These are phyloP conservation scores for Teratosphaeria epicoccoides DNA, from an alignment of 2,329 filamentous ascomycete species.

Conservation along the genomic window DNA sequence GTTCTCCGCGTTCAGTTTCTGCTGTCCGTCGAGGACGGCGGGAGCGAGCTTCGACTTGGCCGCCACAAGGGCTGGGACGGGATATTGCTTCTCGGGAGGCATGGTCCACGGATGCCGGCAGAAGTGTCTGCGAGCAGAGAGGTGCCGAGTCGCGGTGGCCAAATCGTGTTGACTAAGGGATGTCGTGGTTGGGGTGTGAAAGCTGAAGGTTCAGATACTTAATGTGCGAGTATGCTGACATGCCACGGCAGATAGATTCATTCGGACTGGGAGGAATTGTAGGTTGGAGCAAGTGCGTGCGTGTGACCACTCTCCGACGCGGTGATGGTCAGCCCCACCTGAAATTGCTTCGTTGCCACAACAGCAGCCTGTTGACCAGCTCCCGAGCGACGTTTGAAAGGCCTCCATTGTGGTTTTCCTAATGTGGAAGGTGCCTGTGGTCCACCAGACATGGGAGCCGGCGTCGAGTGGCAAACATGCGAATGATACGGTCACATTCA, in stretches of 20 bases:
- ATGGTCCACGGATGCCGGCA: background rate
- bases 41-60: background rate
- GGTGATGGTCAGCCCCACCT: background rate
- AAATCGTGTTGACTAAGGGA: background rate
- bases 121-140: background rate
- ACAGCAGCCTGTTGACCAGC: background rate
- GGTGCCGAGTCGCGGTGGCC: background rate
- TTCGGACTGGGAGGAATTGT: background rate
- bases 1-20: background rate
- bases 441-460: background rate
- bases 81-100: background rate
- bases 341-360: background rate
- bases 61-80: background rate
- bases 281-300: background rate
- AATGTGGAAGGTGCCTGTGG: background rate
- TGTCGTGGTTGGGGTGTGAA: background rate
- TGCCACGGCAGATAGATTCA: background rate
- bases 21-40: background rate
- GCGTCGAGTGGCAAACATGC: background rate
- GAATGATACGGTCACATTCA: background rate
- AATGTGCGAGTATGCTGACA: background rate
- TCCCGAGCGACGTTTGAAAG: background rate
- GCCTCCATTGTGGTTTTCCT: background rate
- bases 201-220: background rate
- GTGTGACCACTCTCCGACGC: background rate